Evolutionary conservation across 495 filamentous ascomycete species (phyloP).

Genomic region (Trichoderma reesei): DNA sequence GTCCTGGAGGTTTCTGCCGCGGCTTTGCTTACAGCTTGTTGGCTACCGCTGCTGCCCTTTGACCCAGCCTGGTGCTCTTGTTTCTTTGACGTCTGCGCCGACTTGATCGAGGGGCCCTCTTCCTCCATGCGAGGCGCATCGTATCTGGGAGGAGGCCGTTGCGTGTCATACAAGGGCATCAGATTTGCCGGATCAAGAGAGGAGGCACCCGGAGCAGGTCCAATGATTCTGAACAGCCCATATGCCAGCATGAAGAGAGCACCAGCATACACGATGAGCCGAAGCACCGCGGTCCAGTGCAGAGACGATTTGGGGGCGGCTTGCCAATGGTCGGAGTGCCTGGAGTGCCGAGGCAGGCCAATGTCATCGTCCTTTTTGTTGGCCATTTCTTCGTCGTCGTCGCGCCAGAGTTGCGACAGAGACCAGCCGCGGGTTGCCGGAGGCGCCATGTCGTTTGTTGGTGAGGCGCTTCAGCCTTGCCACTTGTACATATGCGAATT

Average conservation of each 20-base stretch:
- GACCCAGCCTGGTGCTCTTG: not conserved
- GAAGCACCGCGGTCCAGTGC: not conserved
- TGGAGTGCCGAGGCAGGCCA: not conserved
- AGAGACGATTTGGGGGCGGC: not conserved
- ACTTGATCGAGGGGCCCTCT: not conserved
- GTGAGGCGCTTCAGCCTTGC: not conserved
- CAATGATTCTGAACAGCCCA: not conserved
- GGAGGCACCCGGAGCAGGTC: not conserved
- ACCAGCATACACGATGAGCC: not conserved
- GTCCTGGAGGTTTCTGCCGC: constrained; percentile 13
- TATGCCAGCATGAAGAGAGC: not conserved
- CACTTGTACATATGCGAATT: not conserved
- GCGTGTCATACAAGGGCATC: not conserved
- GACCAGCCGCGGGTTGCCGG: not conserved
- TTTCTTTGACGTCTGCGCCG: not conserved
- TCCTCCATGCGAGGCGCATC: not conserved
- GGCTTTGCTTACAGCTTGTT: not conserved
- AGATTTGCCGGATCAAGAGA: not conserved
- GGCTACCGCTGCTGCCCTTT: not conserved
- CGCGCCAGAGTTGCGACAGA: constrained; percentile 16
- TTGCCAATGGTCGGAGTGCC: not conserved
- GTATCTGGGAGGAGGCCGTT: not conserved
- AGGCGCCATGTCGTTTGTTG: not conserved
- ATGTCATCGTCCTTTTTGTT: constrained; percentile 43
- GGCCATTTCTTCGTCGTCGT: constrained; percentile 33